Percentiles rank a stretch among this genome's conserved stretches.
phyloP scores from a whole-genome alignment of 2,329 filamentous ascomycete species.

The Pseudogymnoascus sp. region DNA sequence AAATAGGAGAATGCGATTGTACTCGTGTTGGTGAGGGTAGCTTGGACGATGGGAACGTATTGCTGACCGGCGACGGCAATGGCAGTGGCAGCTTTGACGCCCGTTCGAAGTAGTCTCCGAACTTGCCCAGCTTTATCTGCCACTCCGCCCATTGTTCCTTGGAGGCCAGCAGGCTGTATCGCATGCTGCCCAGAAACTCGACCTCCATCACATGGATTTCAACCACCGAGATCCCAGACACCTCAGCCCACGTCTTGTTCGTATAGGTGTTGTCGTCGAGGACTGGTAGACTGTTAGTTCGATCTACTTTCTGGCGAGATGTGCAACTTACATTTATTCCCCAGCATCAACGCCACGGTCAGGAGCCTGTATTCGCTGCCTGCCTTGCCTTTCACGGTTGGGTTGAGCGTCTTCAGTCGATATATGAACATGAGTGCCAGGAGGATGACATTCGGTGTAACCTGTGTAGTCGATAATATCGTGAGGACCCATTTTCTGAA shows the following conservation, averaged over 20 bases:
- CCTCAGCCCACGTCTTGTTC: conserved; percentile 98
- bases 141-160: conserved; percentile 81
- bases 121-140: conserved; percentile 76
- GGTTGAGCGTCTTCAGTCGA: conserved; percentile 83
- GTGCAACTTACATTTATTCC: conserved; percentile 75
- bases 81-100: conserved; percentile 25
- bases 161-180: conserved; percentile 85
- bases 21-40: conserved; percentile 45
- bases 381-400: conserved; percentile 79
- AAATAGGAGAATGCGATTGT: conserved; percentile 34
- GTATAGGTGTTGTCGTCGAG: conserved; percentile 98
- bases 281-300: conserved; percentile 45
- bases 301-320: not conserved
- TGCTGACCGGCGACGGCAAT: conserved; percentile 29
- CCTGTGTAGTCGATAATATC: conserved; percentile 88
- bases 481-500: conserved; percentile 93
- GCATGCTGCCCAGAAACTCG: conserved; percentile 98
- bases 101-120: conserved; percentile 58
- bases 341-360: conserved; percentile 93
- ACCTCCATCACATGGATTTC: conserved; percentile 99
- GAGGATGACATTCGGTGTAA: conserved; percentile 90
- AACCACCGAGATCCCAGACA: conserved; percentile 85
- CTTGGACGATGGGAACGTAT: conserved; percentile 46
- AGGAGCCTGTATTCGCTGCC: conserved; percentile 91
- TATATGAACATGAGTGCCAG: conserved; percentile 90